phyloP scores from a whole-genome alignment of 305 asterid genomes.

The Plantago lanceolata region DNA sequence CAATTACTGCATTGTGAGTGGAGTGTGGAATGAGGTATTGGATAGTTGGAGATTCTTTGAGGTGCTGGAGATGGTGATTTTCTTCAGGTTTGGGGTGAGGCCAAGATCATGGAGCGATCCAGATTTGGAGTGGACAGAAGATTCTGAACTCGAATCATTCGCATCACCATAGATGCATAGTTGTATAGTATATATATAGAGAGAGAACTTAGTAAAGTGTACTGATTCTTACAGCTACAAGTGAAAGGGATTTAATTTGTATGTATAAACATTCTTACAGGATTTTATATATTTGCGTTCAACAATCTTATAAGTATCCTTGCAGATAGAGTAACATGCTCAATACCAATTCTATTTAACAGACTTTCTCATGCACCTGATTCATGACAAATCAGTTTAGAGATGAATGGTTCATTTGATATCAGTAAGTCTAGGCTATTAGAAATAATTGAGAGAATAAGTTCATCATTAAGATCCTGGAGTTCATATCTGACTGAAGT shows the following conservation, averaged over 20 bases:
- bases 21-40: constrained; percentile 62
- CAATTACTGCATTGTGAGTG: constrained; percentile 89
- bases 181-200: neutral
- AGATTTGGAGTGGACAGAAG: constrained; percentile 59
- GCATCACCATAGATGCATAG: neutral
- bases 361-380: no score
- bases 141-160: constrained; percentile 26
- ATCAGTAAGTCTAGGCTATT: no score
- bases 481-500: no score
- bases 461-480: no score
- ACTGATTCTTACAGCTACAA: neutral
- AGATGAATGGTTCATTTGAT: no score
- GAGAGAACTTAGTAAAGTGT: neutral
- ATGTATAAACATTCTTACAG: no score
- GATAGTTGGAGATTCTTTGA: constrained; percentile 50
- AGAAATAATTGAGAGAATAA: no score
- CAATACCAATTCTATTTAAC: no score
- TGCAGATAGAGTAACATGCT: no score
- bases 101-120: constrained; percentile 83
- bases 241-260: neutral
- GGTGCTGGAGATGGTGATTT: constrained; percentile 62
- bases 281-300: no score
- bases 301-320: no score
- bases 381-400: no score
- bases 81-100: constrained; percentile 64